Evolutionary conservation across 805 yeast species (phyloP), one percentile per base, ranked within the genome.

Genomic region (Teunomyces cretensis): DNA sequence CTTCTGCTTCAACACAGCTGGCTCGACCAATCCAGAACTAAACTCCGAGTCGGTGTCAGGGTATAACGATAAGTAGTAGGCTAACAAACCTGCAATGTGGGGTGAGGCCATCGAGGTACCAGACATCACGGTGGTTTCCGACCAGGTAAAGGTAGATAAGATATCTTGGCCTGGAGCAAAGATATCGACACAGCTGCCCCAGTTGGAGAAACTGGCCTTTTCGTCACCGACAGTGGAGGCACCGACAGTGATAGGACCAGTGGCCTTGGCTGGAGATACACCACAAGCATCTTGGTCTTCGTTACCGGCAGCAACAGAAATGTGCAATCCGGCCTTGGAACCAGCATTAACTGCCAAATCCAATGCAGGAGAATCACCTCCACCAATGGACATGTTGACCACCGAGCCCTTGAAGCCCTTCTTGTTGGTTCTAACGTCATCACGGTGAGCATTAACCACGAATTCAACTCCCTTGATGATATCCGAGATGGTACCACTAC

Each of bases 61-160:
- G 70, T 86, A 88, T 67, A 90, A 79, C 6, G 96, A 85, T 63
- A 91, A 74, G 72, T 81, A 92, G 77, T 92, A 92, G 7, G 96
- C 80, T 60, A 90, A 81, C 65, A 92, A 76, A 56, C 99, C 99
- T 48, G 90, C 84, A 55, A 91, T 91, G 62, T 90, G 97, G 38
- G 99, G 98, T 31, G 97, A 86, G 16, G 98, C 97, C 99, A 92
- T 92, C 12, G 98, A 92, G 9, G 97, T 92, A 70, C 99, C 99
- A 31, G 96, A 86, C 64, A 87, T 75, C 32, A 88, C 80, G 37
- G 94, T 90, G 54, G 92, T 85, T 35, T 78, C 75, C 3, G 89
- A 82, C 36, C 95, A 94, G 64, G 84, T 86, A 64, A 86, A 87
- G 31, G 92, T 86, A 36, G 96, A 88, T 54, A 85, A 75, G 49